A percentile compares a stretch with the other conserved stretches of the same genome.
Conservation (phyloP, 768 basidiomycete genomes). For the Hypsizygus marmoreus region DNA sequence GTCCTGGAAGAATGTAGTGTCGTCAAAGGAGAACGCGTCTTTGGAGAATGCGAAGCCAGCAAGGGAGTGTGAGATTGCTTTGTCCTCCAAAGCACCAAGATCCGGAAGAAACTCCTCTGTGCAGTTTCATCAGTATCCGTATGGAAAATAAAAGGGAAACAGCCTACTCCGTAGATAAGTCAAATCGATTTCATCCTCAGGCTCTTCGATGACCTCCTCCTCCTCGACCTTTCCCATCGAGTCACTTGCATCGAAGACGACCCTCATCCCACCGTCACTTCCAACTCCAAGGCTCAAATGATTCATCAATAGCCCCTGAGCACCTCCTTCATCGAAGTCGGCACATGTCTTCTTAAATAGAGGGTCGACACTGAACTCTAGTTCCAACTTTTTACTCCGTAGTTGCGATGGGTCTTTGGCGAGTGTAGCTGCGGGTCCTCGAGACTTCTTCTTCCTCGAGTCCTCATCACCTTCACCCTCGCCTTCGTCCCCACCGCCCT, state of each 20-base stretch:
- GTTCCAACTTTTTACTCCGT: constrained; percentile 88
- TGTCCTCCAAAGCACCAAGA: constrained; percentile 59
- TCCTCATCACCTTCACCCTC: constrained; percentile 62
- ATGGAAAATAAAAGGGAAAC: constrained; percentile 6
- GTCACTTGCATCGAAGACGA: constrained; percentile 97
- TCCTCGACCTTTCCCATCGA: constrained; percentile 81
- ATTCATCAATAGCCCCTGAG: constrained; percentile 95
- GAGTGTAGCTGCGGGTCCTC: constrained; percentile 81
- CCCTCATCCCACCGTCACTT: constrained; percentile 78
- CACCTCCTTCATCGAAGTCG: constrained; percentile 98
- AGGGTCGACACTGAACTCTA: constrained; percentile 96
- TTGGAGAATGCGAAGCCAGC: constrained; percentile 82
- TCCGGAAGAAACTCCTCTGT: constrained; percentile 76
- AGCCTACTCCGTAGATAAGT: constrained; percentile 59
- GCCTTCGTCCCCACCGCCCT: constrained; percentile 52
- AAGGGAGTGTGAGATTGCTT: constrained; percentile 80
- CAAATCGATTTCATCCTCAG: constrained; percentile 67
- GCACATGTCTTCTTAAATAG: constrained; percentile 97
- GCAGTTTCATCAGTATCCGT: constrained; percentile 9
- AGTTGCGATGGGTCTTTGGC: constrained; percentile 83
- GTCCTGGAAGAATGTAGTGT: constrained; percentile 60
- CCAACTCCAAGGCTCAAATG: constrained; percentile 81
- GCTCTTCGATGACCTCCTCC: constrained; percentile 72
- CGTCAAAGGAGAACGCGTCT: constrained; percentile 62
- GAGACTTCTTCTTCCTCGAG: constrained; percentile 62